A percentile compares a stretch with the other conserved stretches of the same genome.
Conservation (phyloP, 768 basidiomycete genomes). For the Lactarius deliciosus region DNA sequence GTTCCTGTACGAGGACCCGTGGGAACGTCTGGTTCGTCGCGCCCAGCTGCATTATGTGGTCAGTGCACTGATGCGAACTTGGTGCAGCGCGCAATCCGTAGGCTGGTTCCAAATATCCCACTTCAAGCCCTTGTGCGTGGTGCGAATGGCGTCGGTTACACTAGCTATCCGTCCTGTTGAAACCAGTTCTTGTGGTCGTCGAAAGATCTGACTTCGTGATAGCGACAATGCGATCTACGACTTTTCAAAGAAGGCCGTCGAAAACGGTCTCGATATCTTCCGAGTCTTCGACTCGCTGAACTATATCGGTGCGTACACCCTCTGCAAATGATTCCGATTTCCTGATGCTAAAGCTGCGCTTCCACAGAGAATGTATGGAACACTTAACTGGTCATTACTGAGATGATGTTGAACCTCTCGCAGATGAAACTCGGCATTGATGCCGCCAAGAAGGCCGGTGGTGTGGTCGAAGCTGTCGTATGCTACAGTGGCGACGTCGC, state of each 20-base stretch:
- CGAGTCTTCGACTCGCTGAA: constrained; percentile 98
- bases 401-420: constrained; percentile 4
- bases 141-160: constrained; percentile 98
- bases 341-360: constrained; percentile 12
- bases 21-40: constrained; percentile 85
- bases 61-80: constrained; percentile 15
- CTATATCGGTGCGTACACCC: constrained; percentile 75
- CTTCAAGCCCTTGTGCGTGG: constrained; percentile 98
- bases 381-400: not conserved
- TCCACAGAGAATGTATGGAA: constrained; percentile 65
- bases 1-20: constrained; percentile 99
- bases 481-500: constrained; percentile 99
- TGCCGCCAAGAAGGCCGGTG: constrained; percentile 98
- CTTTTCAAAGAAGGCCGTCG: constrained; percentile 99
- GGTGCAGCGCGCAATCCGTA: constrained; percentile 78
- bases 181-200: constrained; percentile 47
- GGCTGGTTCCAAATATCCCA: constrained; percentile 97
- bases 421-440: constrained; percentile 98
- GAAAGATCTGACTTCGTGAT: constrained; percentile 25
- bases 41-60: not conserved
- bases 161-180: constrained; percentile 89
- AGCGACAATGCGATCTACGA: constrained; percentile 99
- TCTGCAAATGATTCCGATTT: not conserved
- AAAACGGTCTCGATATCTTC: constrained; percentile 99
- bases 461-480: constrained; percentile 95